phyloP scores from a whole-genome alignment of 2,329 filamentous ascomycete genomes.

The Coleophoma crateriformis region DNA sequence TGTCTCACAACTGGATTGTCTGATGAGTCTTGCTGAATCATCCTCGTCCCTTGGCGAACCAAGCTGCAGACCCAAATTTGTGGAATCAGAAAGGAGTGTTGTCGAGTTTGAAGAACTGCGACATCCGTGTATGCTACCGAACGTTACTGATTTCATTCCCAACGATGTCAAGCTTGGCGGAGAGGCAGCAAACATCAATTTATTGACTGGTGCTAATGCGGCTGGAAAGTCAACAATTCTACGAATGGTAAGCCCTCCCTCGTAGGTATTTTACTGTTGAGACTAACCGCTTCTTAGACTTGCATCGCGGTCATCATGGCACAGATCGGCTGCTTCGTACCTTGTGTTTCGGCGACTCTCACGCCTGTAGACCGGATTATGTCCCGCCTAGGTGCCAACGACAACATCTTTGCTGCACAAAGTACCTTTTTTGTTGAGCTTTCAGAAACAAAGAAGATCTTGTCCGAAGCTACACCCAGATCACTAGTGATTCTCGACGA shows the following conservation, averaged over 20 bases:
- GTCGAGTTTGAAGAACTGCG: constrained; percentile 90
- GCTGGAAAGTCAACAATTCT: constrained; percentile 96
- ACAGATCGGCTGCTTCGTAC: constrained; percentile 90
- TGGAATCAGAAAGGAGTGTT: constrained; percentile 77
- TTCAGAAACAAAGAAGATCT: constrained; percentile 96
- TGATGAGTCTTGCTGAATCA: constrained; percentile 87
- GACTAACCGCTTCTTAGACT: constrained; percentile 46
- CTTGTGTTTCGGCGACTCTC: constrained; percentile 72
- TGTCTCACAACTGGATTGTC: constrained; percentile 86
- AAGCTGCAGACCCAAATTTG: constrained; percentile 82
- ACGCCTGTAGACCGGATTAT: constrained; percentile 97
- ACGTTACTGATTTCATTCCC: constrained; percentile 90
- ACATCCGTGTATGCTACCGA: constrained; percentile 89
- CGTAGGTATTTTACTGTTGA: not conserved
- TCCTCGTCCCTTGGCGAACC: constrained; percentile 80
- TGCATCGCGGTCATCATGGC: constrained; percentile 97
- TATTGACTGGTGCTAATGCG: constrained; percentile 93
- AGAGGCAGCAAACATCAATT: constrained; percentile 72
- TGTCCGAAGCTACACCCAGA: constrained; percentile 86
- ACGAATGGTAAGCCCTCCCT: constrained; percentile 65
- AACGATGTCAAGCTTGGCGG: constrained; percentile 90
- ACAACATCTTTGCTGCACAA: constrained; percentile 98
- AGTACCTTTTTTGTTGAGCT: constrained; percentile 98
- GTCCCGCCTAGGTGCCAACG: constrained; percentile 94
- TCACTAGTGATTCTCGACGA: constrained; percentile 97